These are phyloP conservation scores for Lipomyces yamadae DNA, from an alignment of 805 yeast species.

Conservation along the genomic window DNA sequence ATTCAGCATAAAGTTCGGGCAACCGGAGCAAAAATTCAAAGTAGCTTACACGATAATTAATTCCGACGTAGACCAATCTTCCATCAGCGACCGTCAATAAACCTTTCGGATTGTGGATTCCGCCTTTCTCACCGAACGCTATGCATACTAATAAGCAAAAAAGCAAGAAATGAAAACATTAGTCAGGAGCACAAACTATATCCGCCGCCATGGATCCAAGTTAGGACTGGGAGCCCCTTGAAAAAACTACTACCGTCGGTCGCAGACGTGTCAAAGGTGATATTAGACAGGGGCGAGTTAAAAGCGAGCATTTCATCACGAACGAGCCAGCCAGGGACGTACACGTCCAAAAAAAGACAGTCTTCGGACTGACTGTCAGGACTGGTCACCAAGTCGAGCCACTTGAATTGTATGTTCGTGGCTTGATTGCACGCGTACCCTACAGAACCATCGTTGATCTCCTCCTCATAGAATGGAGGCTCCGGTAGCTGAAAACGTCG, in stretches of 20 bases:
- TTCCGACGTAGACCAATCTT: constrained; percentile 32
- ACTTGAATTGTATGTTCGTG: constrained; percentile 15
- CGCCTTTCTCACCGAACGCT: constrained; percentile 33
- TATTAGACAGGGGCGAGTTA: not conserved
- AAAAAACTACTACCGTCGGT: not conserved
- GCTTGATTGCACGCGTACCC: constrained; percentile 35
- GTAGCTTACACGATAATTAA: constrained; percentile 29
- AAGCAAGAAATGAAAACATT: not conserved
- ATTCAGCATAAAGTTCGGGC: constrained; percentile 39
- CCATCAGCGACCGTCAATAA: constrained; percentile 27
- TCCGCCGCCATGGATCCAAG: constrained; percentile 40
- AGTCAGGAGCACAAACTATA: constrained; percentile 6
- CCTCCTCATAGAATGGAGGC: constrained; percentile 25
- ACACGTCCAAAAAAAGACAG: constrained; percentile 36
- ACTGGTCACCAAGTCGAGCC: constrained; percentile 16
- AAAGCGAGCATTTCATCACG: not conserved
- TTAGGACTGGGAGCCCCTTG: constrained; percentile 23
- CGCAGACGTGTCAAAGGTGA: not conserved
- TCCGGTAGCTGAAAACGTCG: constrained; percentile 32
- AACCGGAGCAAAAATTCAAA: not conserved
- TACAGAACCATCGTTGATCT: constrained; percentile 26
- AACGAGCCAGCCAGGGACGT: constrained; percentile 28
- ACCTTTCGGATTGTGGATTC: constrained; percentile 27
- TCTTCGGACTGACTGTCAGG: constrained; percentile 26
- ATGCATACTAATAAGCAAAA: not conserved